Base-by-base conservation (phyloP, 2,329 filamentous ascomycete species). In the Tympanopsis confertula region DNA sequence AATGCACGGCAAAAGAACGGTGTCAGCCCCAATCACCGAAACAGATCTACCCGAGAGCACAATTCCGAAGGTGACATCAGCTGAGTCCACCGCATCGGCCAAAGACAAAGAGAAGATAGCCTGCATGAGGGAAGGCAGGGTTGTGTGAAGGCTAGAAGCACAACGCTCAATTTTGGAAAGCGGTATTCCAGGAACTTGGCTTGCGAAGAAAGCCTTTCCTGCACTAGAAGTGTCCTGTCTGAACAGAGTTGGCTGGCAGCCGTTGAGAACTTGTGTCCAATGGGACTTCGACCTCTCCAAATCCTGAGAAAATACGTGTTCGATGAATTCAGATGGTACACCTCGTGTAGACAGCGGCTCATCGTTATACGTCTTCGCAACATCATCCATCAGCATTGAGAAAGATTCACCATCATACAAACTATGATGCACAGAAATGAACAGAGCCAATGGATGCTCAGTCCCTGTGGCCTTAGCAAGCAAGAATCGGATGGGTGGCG, bases 331-430 rank as follows among this genome's bases (percentile, higher is more conserved):
- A 4, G 41, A 43, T 2, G 52, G 44, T 1, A 42, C 45, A 3
- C 47, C 51, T 37, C 52, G 40, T 18, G 46, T 35, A 1, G 35
- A 35, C 5, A 42, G 38, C 3, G 39, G 15, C 2, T 42, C 37
- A 5, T 19, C 40, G 5, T 44, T 36, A 37, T 59, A 59, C 4
- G 45, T 44, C 3, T 42, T 36, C 7, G 50, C 45, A 35, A 58
- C 46, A 15, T 59, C 55, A 3, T 53, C 46, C 19, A 59, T 36
- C 19, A 59, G 38, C 50, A 59, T 48, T 1, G 46, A 41, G 13
- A 61, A 47, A 1, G 55, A 55, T 22, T 53, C 49, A 5, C 47
- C 53, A 40, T 61, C 57, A 37, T 60, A 61, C 2, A 61, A 48
- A 13, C 54, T 45, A 35, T 61, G 57, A 37, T 59, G 55, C n/a